phyloP scores from a whole-genome alignment of 192 early-diverging fungal species.

The Bifiguratus adelaidae region DNA sequence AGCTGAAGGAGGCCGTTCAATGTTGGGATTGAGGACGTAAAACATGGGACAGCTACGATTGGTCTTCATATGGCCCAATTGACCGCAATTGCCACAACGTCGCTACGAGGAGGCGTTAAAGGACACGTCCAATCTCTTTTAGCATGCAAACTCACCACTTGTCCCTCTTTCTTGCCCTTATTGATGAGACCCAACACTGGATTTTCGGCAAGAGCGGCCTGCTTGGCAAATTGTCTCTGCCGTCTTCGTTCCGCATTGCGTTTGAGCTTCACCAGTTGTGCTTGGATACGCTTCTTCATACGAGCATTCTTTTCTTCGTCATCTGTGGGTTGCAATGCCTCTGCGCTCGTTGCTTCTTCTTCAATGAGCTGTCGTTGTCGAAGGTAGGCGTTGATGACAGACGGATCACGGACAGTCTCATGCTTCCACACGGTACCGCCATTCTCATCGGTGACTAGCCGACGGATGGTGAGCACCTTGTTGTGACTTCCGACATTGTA shows the following conservation, averaged over 20 bases:
- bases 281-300: conserved; percentile 46
- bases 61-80: conserved; percentile 81
- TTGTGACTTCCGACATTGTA: conserved; percentile 40
- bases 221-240: conserved; percentile 34
- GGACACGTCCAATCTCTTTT: background rate
- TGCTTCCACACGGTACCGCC: conserved; percentile 63
- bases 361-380: conserved; percentile 78
- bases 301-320: conserved; percentile 45
- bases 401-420: conserved; percentile 72
- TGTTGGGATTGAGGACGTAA: too few relatives aligned
- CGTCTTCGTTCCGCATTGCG: conserved; percentile 50
- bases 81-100: conserved; percentile 70
- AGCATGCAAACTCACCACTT: conserved; percentile 18
- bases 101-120: conserved; percentile 22
- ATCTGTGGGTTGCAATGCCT: conserved; percentile 37
- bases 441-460: conserved; percentile 34
- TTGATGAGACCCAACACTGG: conserved; percentile 21
- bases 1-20: too few relatives aligned
- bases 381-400: conserved; percentile 86
- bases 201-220: conserved; percentile 28
- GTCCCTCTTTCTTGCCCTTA: conserved; percentile 53
- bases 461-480: conserved; percentile 49
- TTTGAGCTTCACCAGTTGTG: conserved; percentile 51
- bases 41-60: conserved; percentile 69
- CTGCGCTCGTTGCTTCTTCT: conserved; percentile 25